These are phyloP conservation scores for Entomortierella lignicola DNA, from an alignment of 192 early-diverging fungal genomes.

Conservation along the genomic window DNA sequence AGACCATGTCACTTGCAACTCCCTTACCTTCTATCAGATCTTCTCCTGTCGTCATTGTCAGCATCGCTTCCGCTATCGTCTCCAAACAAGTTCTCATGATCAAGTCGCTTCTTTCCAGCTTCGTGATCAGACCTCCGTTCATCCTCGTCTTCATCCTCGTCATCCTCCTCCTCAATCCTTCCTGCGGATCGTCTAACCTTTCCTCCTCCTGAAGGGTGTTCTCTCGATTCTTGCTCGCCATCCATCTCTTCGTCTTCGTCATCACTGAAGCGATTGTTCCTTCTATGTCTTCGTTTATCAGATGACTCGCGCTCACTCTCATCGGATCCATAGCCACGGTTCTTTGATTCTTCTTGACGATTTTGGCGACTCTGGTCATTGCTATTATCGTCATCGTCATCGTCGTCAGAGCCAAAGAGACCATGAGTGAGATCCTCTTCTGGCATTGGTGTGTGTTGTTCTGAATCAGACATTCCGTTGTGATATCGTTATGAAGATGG, in stretches of 20 bases:
- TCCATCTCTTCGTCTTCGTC: conserved; percentile 32
- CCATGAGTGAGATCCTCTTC: conserved; percentile 41
- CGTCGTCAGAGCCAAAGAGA: conserved; percentile 51
- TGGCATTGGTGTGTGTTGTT: conserved; percentile 31
- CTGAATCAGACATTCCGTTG: conserved; percentile 50
- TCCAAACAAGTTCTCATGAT: conserved; percentile 37
- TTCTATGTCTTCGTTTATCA: conserved; percentile 16
- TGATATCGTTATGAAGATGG: too few species aligned
- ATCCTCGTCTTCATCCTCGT: conserved; percentile 34
- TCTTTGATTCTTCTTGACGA: neutral
- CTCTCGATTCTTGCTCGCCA: neutral
- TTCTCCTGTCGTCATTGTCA: conserved; percentile 4
- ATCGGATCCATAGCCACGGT: conserved; percentile 16
- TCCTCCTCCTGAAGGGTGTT: neutral
- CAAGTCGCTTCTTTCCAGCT: neutral
- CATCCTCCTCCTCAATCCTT: conserved; percentile 39
- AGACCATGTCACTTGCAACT: too few species aligned
- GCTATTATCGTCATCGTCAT: conserved; percentile 36
- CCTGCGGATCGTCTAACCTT: conserved; percentile 30
- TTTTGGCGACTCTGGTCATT: neutral
- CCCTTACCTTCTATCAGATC: conserved; percentile 21
- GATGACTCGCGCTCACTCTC: conserved; percentile 17
- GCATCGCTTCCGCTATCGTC: conserved; percentile 38
- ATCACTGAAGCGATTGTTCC: conserved; percentile 42
- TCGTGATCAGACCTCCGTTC: conserved; percentile 1